Conservation (phyloP, 345 rosid genomes). For the Raphanus raphanistrum region DNA sequence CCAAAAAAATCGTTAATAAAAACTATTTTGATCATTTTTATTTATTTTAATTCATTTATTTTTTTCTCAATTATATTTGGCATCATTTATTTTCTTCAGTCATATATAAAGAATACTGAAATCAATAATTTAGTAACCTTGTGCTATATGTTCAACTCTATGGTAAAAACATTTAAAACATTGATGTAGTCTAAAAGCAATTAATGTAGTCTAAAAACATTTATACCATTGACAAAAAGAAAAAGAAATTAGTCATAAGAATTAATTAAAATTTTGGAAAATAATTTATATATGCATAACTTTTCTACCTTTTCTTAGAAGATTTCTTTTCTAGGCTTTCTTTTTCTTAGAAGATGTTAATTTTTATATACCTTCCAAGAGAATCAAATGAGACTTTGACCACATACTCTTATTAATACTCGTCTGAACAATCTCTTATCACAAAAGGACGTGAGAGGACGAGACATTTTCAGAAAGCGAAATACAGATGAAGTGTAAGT, state of each 20-base stretch:
- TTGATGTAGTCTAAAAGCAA: not conserved
- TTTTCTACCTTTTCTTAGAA: not conserved
- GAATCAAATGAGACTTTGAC: not conserved
- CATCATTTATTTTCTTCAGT: not conserved
- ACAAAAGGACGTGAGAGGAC: not conserved
- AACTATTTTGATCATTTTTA: not conserved
- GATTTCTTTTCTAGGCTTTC: too few species aligned
- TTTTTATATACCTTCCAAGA: not conserved
- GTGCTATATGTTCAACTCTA: not conserved
- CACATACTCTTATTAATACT: not conserved
- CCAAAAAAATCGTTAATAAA: too few species aligned
- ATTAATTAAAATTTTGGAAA: not conserved
- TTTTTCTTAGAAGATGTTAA: not conserved
- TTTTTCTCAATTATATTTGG: not conserved
- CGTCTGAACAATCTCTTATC: not conserved
- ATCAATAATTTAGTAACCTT: not conserved
- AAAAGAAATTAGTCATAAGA: not conserved
- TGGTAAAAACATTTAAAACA: not conserved
- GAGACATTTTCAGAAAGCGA: not conserved
- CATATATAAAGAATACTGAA: not conserved
- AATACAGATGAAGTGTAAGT: conserved; percentile 1
- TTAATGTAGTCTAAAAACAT: not conserved
- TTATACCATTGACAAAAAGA: not conserved
- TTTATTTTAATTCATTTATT: too few species aligned
- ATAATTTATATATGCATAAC: not conserved